phyloP scores from a whole-genome alignment of 1,284 basidiomycete species.

The Meira miltonrushii region DNA sequence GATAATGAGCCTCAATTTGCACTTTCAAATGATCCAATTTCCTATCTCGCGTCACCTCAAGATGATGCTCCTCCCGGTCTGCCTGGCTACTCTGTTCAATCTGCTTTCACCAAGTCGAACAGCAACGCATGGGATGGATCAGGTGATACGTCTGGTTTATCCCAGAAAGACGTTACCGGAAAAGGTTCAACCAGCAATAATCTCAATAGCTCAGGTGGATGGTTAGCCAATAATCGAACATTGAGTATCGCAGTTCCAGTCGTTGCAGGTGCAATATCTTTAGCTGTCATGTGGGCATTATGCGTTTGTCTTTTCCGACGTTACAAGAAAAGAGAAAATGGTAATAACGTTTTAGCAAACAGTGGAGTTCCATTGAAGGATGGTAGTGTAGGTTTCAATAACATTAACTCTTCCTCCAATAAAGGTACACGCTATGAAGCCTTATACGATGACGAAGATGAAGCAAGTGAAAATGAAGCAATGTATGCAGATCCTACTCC shows the following conservation, averaged over 20 bases:
- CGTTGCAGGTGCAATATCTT: not conserved
- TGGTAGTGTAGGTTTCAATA: slow-evolving; percentile 3
- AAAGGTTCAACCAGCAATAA: not conserved
- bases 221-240: slow-evolving; percentile 4
- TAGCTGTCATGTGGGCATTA: slow-evolving; percentile 5
- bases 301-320: not conserved
- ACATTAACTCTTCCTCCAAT: not conserved
- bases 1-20: slow-evolving; percentile 24
- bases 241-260: slow-evolving; percentile 7
- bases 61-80: slow-evolving; percentile 15
- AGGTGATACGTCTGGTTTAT: slow-evolving; percentile 10
- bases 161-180: not conserved
- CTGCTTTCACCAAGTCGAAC: not conserved
- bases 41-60: slow-evolving; percentile 14
- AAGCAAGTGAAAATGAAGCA: not conserved
- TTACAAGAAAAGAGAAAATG: not conserved
- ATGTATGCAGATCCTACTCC: not conserved
- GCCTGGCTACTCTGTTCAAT: slow-evolving; percentile 17
- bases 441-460: slow-evolving; percentile 1
- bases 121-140: slow-evolving; percentile 20
- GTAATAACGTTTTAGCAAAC: not conserved
- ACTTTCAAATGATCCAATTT: slow-evolving; percentile 20
- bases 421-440: not conserved
- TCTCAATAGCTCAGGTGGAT: not conserved
- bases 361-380: not conserved